These are phyloP conservation scores for Marasmius oreades DNA, from an alignment of 1,284 basidiomycete genomes.

Conservation along the genomic window DNA sequence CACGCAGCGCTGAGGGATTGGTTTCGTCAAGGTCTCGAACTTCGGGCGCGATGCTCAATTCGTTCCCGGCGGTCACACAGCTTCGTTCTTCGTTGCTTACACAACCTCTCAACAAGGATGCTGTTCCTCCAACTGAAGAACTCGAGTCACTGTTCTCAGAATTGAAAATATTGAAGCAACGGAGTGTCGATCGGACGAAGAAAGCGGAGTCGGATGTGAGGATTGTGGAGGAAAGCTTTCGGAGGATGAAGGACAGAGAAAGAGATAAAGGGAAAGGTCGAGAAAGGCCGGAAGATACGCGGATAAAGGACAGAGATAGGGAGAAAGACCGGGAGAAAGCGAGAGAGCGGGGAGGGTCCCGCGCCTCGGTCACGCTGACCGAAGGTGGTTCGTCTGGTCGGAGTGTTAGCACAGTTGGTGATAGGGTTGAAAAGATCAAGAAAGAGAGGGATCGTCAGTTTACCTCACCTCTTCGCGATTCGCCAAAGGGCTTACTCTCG, in stretches of 20 bases:
- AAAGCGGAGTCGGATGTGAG: constrained; percentile 69
- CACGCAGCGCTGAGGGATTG: neutral
- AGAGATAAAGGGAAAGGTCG: constrained; percentile 32
- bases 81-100: neutral
- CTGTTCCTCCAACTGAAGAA: constrained; percentile 66
- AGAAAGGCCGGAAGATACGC: constrained; percentile 54
- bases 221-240: constrained; percentile 65
- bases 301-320: constrained; percentile 46
- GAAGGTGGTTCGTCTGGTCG: neutral
- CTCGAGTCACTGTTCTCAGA: constrained; percentile 63
- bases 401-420: neutral
- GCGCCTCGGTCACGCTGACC: neutral
- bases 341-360: constrained; percentile 33
- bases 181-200: constrained; percentile 55
- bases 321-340: constrained; percentile 51
- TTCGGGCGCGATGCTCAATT: neutral
- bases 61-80: neutral
- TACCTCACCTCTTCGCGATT: constrained; percentile 18
- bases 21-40: neutral
- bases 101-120: neutral
- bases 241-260: constrained; percentile 68
- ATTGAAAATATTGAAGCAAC: constrained; percentile 51
- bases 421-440: constrained; percentile 54
- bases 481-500: constrained; percentile 13
- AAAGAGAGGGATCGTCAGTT: constrained; percentile 70